Base-by-base conservation (phyloP, 192 early-diverging fungal species). In the Piromyces sp. region DNA sequence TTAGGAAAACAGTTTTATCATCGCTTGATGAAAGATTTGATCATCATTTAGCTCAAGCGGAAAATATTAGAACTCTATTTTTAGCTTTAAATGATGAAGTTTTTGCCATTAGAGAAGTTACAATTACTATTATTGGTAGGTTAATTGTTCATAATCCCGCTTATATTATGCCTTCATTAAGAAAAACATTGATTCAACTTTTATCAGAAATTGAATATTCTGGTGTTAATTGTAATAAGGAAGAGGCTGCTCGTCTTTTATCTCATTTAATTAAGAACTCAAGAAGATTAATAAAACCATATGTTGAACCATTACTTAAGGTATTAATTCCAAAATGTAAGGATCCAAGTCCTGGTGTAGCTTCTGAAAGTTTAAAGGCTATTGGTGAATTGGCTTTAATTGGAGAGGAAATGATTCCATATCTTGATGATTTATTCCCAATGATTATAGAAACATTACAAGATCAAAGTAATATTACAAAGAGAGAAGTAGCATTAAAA, bases 181-280 rank as follows among this genome's bases (percentile, higher is more conserved):
- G 95, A 31, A 94, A 96, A 82, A 91, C 93, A 0, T 83, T 97
- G 17, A 93, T 95, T 81, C 93, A 95, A 83, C 86, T 98, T 2
- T 85, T 98, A 79, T 95, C 94, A 9, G 96, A 98, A 85, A 86
- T 98, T 28, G 95, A 98, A 85, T 96, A 94, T 85, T 94, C 96
- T 14, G 87, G 87, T 22, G 88, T 91, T 13, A 92, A 94, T 80
- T 88, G 94, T 30, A 94, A 96, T 82, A 95, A 94, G 80, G 95
- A 96, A 84, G 95, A 96, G 85, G 90, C 93, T 80, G 94, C 95
- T 14, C 89, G 92, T 78, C 83, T 97, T 26, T 86, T 98, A 30
- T 89, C 91, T 38, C 87, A 94, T 38, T 84, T 98, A 33, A 92
- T 96, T 17, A 85, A 89, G 9, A 89, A 94, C 5, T 92, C 95